Percentiles rank a stretch among this genome's conserved stretches.
Evolutionary conservation across 495 filamentous ascomycete species (phyloP).

Genomic region (Thermothielavioides terrestris): DNA sequence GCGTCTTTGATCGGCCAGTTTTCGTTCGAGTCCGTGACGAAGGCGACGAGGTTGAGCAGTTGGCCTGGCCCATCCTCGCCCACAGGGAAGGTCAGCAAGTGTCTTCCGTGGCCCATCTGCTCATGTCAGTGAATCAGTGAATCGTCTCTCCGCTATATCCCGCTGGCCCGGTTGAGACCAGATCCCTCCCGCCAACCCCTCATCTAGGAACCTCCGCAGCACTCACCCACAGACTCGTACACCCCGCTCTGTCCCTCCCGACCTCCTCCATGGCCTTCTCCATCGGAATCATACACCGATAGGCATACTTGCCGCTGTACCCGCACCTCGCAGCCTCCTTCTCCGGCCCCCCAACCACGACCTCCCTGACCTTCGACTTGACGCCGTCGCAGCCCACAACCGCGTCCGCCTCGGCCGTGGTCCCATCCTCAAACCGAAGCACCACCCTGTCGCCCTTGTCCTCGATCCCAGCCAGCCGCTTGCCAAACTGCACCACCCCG

Average conservation of each 20-base stretch:
- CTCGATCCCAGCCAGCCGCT: conserved; percentile 27
- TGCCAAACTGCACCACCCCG: conserved; percentile 38
- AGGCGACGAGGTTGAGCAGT: conserved; percentile 45
- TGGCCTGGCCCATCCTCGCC: conserved; percentile 39
- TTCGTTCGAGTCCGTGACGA: conserved; percentile 25
- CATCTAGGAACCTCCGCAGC: too few relatives aligned
- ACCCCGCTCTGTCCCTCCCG: conserved; percentile 50
- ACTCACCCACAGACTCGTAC: conserved; percentile 43
- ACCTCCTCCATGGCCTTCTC: conserved; percentile 40
- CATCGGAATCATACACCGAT: conserved; percentile 48
- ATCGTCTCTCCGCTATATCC: too few relatives aligned
- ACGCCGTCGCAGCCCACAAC: conserved; percentile 55
- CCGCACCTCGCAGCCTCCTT: conserved; percentile 25
- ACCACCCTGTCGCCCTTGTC: conserved; percentile 32
- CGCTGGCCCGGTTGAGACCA: too few relatives aligned
- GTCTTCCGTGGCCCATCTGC: conserved; percentile 49
- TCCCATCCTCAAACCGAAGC: conserved; percentile 49
- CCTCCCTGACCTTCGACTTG: conserved; percentile 42
- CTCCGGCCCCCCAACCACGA: conserved; percentile 29
- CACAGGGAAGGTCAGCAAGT: conserved; percentile 59
- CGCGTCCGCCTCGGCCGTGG: conserved; percentile 41
- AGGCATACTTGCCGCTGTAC: conserved; percentile 47
- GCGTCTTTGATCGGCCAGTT: not conserved
- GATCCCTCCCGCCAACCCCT: too few relatives aligned
- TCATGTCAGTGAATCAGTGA: conserved; percentile 26